A percentile compares a stretch with the other conserved stretches of the same genome.
These are phyloP conservation scores for Neurospora sp. DNA, from an alignment of 495 filamentous ascomycete genomes.

Conservation along the genomic window DNA sequence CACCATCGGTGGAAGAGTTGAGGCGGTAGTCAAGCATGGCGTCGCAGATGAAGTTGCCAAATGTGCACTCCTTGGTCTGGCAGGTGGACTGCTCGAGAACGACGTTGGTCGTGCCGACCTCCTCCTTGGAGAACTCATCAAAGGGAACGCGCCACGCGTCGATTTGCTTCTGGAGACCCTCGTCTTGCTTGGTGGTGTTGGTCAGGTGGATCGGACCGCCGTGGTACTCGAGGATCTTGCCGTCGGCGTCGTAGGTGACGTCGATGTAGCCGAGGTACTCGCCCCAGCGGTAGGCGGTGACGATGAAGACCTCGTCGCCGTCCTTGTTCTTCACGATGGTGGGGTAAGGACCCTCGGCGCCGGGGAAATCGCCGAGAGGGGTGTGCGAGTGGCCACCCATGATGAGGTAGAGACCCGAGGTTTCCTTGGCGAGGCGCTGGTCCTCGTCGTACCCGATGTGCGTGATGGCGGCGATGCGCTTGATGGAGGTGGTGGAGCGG, in stretches of 20 bases:
- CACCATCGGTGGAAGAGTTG: constrained; percentile 22
- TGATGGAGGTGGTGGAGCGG: constrained; percentile 37
- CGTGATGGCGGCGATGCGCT: constrained; percentile 45
- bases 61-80: constrained; percentile 37
- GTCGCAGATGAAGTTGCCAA: constrained; percentile 42
- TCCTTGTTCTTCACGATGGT: constrained; percentile 45
- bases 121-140: constrained; percentile 36
- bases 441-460: constrained; percentile 52
- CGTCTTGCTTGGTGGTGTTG: constrained; percentile 43
- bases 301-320: constrained; percentile 52
- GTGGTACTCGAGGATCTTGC: constrained; percentile 44
- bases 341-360: constrained; percentile 43
- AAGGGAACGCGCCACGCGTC: constrained; percentile 43
- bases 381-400: constrained; percentile 52
- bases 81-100: constrained; percentile 43
- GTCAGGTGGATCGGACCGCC: constrained; percentile 47
- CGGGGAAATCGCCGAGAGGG: constrained; percentile 40
- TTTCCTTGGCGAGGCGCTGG: constrained; percentile 39
- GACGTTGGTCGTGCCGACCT: constrained; percentile 36
- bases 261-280: constrained; percentile 52
- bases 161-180: constrained; percentile 39
- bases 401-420: constrained; percentile 44
- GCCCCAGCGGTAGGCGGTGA: constrained; percentile 50
- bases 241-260: constrained; percentile 40
- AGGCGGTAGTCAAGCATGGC: constrained; percentile 45